Evolutionary conservation across 2,329 filamentous ascomycete genomes (phyloP).

Genomic region (Cytospora piceae): DNA sequence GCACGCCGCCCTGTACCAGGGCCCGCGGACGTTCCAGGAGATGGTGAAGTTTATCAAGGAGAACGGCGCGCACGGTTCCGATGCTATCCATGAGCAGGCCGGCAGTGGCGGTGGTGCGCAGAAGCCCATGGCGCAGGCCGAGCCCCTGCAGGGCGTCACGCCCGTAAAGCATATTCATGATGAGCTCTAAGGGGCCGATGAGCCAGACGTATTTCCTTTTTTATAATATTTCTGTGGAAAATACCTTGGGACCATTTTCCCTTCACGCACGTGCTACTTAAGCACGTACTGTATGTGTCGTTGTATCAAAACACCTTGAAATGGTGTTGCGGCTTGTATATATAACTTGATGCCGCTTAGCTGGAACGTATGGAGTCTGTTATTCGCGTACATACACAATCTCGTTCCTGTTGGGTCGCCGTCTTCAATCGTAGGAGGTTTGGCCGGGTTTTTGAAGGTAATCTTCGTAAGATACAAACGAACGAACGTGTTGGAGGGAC

Average conservation of each 20-base stretch:
- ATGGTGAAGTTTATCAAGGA: constrained; percentile 90
- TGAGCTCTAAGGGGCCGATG: constrained; percentile 67
- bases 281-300: not conserved
- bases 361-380: not conserved
- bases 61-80: constrained; percentile 86
- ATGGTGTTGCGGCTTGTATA: not conserved
- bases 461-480: too few relatives aligned
- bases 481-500: too few relatives aligned
- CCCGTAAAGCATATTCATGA: constrained; percentile 57
- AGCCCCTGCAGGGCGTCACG: constrained; percentile 38
- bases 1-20: constrained; percentile 82
- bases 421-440: too few relatives aligned
- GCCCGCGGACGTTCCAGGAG: constrained; percentile 87
- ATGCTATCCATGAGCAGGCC: constrained; percentile 60
- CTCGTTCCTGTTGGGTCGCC: too few relatives aligned
- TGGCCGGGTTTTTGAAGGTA: too few relatives aligned
- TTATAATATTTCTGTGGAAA: constrained; percentile 1
- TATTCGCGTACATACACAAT: not conserved
- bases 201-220: not conserved
- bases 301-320: not conserved
- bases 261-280: not conserved
- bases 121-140: constrained; percentile 53
- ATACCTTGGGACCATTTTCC: not conserved
- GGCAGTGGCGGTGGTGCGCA: constrained; percentile 53
- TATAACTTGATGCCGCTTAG: not conserved